Evolutionary conservation across 768 basidiomycete species (phyloP).

Genomic region (Zangia roseola): DNA sequence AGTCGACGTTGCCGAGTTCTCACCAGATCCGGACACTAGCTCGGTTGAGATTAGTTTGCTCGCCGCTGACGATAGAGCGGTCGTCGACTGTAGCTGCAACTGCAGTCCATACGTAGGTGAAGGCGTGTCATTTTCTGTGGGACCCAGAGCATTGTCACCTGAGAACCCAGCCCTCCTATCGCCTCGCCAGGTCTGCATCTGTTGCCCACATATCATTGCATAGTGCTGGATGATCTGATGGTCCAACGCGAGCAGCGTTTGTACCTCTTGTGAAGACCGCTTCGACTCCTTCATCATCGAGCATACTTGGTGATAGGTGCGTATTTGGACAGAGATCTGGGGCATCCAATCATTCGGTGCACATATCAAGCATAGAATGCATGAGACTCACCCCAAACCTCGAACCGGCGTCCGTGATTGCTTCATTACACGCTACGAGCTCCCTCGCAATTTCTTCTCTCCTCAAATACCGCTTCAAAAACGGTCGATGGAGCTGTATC

Average conservation of each 20-base stretch:
- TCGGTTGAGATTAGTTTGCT: background rate
- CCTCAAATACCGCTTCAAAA: conserved; percentile 75
- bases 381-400: conserved; percentile 23
- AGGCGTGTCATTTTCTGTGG: background rate
- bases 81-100: background rate
- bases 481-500: conserved; percentile 65
- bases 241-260: conserved; percentile 17
- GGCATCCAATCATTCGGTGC: background rate
- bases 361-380: background rate
- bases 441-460: conserved; percentile 63
- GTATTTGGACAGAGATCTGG: conserved; percentile 49
- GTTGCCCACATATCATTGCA: conserved; percentile 8
- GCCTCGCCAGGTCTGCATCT: background rate
- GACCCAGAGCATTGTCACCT: conserved; percentile 10
- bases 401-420: conserved; percentile 46
- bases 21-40: background rate
- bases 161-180: background rate
- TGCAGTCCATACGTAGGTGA: conserved; percentile 6
- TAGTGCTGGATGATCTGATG: conserved; percentile 14
- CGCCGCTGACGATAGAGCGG: background rate
- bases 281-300: conserved; percentile 31
- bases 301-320: conserved; percentile 52
- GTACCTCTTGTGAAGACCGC: conserved; percentile 20
- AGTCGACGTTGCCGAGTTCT: background rate
- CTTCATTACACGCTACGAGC: conserved; percentile 50